phyloP scores from a whole-genome alignment of 257 asterid species.

The Solanum sejunctum region DNA sequence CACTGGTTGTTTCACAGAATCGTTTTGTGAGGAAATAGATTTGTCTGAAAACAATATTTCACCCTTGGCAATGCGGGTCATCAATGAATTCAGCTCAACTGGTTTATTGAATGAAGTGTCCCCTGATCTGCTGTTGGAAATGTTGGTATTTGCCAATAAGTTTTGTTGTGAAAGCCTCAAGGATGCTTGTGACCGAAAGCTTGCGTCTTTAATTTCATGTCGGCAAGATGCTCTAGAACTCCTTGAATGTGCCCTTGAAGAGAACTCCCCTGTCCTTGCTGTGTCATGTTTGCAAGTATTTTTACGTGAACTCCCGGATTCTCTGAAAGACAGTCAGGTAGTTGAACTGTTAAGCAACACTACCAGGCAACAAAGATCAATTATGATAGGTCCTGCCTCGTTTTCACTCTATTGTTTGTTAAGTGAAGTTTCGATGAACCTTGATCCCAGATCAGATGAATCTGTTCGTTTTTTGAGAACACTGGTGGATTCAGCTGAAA shows the following conservation, averaged over 20 bases:
- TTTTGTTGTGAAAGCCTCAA: slow-evolving; percentile 86
- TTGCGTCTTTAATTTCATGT: slow-evolving; percentile 66
- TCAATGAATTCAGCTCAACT: slow-evolving; percentile 45
- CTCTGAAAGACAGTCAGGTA: slow-evolving; percentile 47
- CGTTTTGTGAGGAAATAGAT: slow-evolving; percentile 59
- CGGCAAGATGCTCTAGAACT: slow-evolving; percentile 78
- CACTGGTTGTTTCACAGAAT: slow-evolving; percentile 79
- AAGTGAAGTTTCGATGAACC: slow-evolving; percentile 65
- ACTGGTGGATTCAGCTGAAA: slow-evolving; percentile 53
- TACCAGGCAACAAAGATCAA: slow-evolving; percentile 52
- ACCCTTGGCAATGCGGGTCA: slow-evolving; percentile 51
- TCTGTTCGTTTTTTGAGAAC: slow-evolving; percentile 50
- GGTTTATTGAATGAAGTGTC: slow-evolving; percentile 45
- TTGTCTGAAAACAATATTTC: slow-evolving; percentile 81
- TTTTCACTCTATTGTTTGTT: slow-evolving; percentile 77
- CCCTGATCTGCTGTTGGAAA: slow-evolving; percentile 60
- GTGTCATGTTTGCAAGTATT: slow-evolving; percentile 90
- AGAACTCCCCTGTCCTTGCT: slow-evolving; percentile 67
- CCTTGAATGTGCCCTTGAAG: slow-evolving; percentile 86
- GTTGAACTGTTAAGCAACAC: slow-evolving; percentile 59
- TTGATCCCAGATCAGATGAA: slow-evolving; percentile 64
- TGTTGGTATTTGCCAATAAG: slow-evolving; percentile 83
- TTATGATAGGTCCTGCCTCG: slow-evolving; percentile 64
- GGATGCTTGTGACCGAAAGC: slow-evolving; percentile 85
- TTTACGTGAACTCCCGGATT: slow-evolving; percentile 64